Evolutionary conservation across 306 rosid genomes (phyloP), one percentile per base, ranked within the genome.

Genomic region (Sesbania bispinosa): DNA sequence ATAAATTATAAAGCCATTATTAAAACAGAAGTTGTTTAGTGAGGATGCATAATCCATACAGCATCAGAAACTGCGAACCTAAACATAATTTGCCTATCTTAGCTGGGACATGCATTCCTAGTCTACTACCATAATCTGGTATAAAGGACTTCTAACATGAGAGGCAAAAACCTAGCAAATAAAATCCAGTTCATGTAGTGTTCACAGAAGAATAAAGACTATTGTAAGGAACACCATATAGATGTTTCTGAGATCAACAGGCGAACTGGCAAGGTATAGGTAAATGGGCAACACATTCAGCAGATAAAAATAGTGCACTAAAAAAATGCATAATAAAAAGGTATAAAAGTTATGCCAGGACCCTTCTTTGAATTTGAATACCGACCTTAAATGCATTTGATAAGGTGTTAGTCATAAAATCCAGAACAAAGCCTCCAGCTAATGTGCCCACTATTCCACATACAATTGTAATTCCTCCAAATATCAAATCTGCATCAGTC

Each of bases 351-450:
- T 33, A 75, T 54, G 14, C 32, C 21, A 32, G 59, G 6, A 19
- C 27, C 10, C 27, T 43, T 38, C 27, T 77, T 26, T 13, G 39
- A 54, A 67, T 52, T 61, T 26, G 35, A 69, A 57, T 52, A 67
- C 83, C 53, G 78, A 89, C 98, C 96, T 92, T 90, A 77, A 92
- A 92, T 77, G 96, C 98, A 88, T 90, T 92, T 36, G 96, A 42
- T 62, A 90, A 69, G 10, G 93, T 83, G 82, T 74, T 86, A 19
- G 21, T 47, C 80, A 92, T 77, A 52, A 39, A 84, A 84, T 92
- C 96, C 32, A 88, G 76, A 74, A 82, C 11, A 32, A 84, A 69
- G 52, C 98, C 98, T 75, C 98, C 98, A 0, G 84, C 86, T 60
- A 92, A 38, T 1, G 96, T 82, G 71, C 98, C 98, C 4, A 86